Evolutionary conservation across 1,284 basidiomycete genomes (phyloP).

Genomic region (Apiotrichum montevideense): DNA sequence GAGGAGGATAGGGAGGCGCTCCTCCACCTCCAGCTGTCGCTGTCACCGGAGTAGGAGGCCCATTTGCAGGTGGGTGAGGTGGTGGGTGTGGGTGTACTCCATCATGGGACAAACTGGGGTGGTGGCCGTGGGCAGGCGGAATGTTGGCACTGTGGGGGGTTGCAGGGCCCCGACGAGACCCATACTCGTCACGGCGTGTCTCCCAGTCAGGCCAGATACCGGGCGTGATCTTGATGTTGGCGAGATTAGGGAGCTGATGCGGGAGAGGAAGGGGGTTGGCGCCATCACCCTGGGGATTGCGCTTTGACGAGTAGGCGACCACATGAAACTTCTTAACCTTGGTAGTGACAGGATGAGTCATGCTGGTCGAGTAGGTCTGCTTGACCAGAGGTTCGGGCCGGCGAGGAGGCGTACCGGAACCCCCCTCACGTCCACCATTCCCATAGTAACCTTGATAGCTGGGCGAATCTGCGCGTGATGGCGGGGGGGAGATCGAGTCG

Average conservation of each 20-base stretch:
- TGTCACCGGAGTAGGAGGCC: slow-evolving; percentile 15
- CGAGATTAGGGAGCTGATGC: slow-evolving; percentile 38
- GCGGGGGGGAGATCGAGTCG: slow-evolving; percentile 36
- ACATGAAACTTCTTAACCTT: slow-evolving; percentile 45
- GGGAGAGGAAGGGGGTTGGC: slow-evolving; percentile 38
- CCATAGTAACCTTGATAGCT: slow-evolving; percentile 20
- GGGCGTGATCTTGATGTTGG: slow-evolving; percentile 32
- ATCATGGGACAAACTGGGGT: not conserved
- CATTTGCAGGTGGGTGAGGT: slow-evolving; percentile 7
- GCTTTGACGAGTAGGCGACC: slow-evolving; percentile 44
- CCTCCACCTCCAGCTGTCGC: slow-evolving; percentile 9
- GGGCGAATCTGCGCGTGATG: slow-evolving; percentile 19
- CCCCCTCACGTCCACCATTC: slow-evolving; percentile 7
- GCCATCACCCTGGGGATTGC: slow-evolving; percentile 40
- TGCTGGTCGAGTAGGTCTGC: slow-evolving; percentile 45
- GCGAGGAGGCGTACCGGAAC: slow-evolving; percentile 16
- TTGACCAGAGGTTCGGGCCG: slow-evolving; percentile 39
- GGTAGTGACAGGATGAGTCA: slow-evolving; percentile 38
- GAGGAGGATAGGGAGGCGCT: slow-evolving; percentile 7
- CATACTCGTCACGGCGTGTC: slow-evolving; percentile 29
- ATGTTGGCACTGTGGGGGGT: slow-evolving; percentile 8
- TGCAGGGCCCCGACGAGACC: slow-evolving; percentile 11
- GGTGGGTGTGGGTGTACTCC: slow-evolving; percentile 9
- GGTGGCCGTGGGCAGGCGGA: slow-evolving; percentile 6
- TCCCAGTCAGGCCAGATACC: slow-evolving; percentile 46